These are phyloP conservation scores for Pholiota conissans DNA, from an alignment of 768 basidiomycete genomes.

Conservation along the genomic window DNA sequence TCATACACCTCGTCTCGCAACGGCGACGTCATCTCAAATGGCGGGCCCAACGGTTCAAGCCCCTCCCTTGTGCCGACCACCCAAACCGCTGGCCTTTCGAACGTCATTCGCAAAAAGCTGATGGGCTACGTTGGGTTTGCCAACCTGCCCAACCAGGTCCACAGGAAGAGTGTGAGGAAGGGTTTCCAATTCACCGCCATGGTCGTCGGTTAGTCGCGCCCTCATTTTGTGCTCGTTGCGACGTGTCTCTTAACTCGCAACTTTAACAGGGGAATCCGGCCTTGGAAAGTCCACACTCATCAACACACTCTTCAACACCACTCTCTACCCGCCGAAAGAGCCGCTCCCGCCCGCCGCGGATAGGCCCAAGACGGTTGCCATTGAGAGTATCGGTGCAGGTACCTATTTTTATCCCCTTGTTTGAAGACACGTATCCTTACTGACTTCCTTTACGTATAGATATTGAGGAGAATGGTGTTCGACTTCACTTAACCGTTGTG, in stretches of 20 bases:
- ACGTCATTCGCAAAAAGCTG: constrained; percentile 83
- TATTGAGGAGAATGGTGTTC: constrained; percentile 98
- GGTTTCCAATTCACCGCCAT: constrained; percentile 99
- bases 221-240: constrained; percentile 13
- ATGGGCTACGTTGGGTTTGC: constrained; percentile 97
- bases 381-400: constrained; percentile 99
- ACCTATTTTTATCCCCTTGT: constrained; percentile 29
- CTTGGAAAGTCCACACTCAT: constrained; percentile 98
- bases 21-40: constrained; percentile 62
- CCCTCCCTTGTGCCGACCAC: constrained; percentile 51
- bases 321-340: constrained; percentile 88
- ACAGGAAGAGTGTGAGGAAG: constrained; percentile 96
- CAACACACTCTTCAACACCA: constrained; percentile 98
- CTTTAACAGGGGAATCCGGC: constrained; percentile 85
- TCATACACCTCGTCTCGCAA: constrained; percentile 70
- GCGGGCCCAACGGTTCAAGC: constrained; percentile 60
- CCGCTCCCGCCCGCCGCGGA: constrained; percentile 84
- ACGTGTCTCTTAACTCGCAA: constrained; percentile 22
- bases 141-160: constrained; percentile 98
- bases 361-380: constrained; percentile 89
- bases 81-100: constrained; percentile 38
- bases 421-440: constrained; percentile 23
- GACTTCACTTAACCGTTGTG: constrained; percentile 96
- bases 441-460: constrained; percentile 53
- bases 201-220: constrained; percentile 87